A percentile compares a stretch with the other conserved stretches of the same genome.
These are phyloP conservation scores for Aspergillus sp. DNA, from an alignment of 2,329 filamentous ascomycete genomes.

Conservation along the genomic window DNA sequence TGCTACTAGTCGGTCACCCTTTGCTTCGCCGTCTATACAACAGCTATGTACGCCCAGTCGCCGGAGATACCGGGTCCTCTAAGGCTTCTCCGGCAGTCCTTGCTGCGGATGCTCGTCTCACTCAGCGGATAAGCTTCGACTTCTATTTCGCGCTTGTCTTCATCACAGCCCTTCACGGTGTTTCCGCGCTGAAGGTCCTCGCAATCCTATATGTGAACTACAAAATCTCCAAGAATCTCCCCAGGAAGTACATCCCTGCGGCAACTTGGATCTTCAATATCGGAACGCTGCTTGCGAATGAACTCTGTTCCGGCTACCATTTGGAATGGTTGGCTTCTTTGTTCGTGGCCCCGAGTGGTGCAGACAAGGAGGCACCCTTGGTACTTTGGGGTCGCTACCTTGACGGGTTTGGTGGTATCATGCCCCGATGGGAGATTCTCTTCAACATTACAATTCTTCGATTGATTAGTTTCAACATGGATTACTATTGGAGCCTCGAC, in stretches of 20 bases:
- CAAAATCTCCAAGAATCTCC: conserved; percentile 71
- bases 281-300: conserved; percentile 82
- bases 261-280: conserved; percentile 92
- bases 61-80: conserved; percentile 28
- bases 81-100: conserved; percentile 24
- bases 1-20: conserved; percentile 77
- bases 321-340: conserved; percentile 63
- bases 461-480: conserved; percentile 93
- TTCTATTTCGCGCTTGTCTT: conserved; percentile 78
- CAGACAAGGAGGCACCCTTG: conserved; percentile 47
- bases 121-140: conserved; percentile 79
- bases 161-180: conserved; percentile 76
- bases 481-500: conserved; percentile 89
- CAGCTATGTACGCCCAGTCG: conserved; percentile 47
- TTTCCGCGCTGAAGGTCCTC: conserved; percentile 81
- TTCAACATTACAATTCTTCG: conserved; percentile 95
- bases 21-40: conserved; percentile 74
- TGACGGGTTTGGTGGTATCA: conserved; percentile 79
- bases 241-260: conserved; percentile 68
- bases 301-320: conserved; percentile 76
- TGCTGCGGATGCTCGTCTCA: conserved; percentile 59
- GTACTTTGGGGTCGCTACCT: conserved; percentile 69
- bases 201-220: conserved; percentile 81
- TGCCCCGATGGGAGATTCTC: conserved; percentile 90
- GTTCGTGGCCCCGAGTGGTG: conserved; percentile 43